Evolutionary conservation across 352 stramenopile genomes (phyloP).

Genomic region (Globisporangium paddicum): DNA sequence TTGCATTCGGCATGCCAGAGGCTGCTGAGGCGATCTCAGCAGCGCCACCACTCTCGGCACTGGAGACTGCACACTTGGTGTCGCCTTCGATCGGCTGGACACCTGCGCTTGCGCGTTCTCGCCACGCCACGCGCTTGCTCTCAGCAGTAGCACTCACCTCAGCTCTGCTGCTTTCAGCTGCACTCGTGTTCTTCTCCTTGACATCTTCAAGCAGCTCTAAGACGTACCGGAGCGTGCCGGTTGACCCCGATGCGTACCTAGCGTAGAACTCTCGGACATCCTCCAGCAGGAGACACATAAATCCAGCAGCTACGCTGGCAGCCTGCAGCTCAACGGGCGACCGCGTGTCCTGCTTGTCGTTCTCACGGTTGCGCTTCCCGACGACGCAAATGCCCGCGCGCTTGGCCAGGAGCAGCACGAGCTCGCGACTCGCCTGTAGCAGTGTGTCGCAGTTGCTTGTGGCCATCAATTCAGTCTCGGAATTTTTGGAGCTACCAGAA

Average conservation of each 20-base stretch:
- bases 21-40: not conserved
- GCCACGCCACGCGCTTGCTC: slow-evolving; percentile 26
- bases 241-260: not conserved
- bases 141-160: not conserved
- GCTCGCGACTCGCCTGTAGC: slow-evolving; percentile 31
- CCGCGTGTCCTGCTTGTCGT: slow-evolving; percentile 42
- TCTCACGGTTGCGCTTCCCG: slow-evolving; percentile 46
- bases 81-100: not conserved
- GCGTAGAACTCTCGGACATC: slow-evolving; percentile 24
- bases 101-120: slow-evolving; percentile 11
- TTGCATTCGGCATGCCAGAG: not conserved
- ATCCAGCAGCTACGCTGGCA: slow-evolving; percentile 11
- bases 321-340: slow-evolving; percentile 33
- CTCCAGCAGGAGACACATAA: slow-evolving; percentile 25
- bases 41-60: not conserved
- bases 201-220: slow-evolving; percentile 42
- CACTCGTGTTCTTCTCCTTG: slow-evolving; percentile 23
- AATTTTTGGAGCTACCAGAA: not conserved
- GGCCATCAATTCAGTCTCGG: not conserved
- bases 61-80: not conserved
- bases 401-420: slow-evolving; percentile 43
- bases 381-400: slow-evolving; percentile 59
- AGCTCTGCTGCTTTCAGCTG: not conserved
- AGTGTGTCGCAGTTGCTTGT: slow-evolving; percentile 22
- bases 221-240: slow-evolving; percentile 18